Conservation (phyloP, 1,284 basidiomycete genomes). For the Rhodotorula glutinis region DNA sequence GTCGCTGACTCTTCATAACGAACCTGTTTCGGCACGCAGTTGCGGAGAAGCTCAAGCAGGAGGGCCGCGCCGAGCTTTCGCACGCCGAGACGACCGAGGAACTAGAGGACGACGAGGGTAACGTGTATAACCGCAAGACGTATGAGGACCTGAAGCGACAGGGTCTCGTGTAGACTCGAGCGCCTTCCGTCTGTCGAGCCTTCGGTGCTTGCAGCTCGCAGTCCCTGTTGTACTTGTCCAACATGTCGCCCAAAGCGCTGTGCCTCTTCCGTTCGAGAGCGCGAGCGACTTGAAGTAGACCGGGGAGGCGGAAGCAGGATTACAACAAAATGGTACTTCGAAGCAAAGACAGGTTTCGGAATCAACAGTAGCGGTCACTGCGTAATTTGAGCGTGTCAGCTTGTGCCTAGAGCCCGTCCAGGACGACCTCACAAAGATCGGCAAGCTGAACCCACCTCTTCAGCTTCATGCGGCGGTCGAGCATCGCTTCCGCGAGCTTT, state of each 20-base stretch:
- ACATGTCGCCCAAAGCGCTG: too few relatives aligned
- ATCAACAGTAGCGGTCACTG: conserved; percentile 41
- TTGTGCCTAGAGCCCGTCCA: too few relatives aligned
- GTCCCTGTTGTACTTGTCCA: too few relatives aligned
- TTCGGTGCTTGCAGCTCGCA: background rate
- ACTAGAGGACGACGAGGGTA: conserved; percentile 92
- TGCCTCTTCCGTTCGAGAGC: too few relatives aligned
- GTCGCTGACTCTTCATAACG: background rate
- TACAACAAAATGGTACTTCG: background rate
- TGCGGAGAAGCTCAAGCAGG: conserved; percentile 90
- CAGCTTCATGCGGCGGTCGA: conserved; percentile 82
- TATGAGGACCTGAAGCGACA: conserved; percentile 90
- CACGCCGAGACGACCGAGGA: conserved; percentile 93
- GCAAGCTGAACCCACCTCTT: conserved; percentile 65
- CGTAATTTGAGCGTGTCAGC: too few relatives aligned
- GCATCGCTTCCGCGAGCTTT: conserved; percentile 76
- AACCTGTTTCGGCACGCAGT: conserved; percentile 55
- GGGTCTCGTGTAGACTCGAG: conserved; percentile 60
- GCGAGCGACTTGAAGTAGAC: too few relatives aligned
- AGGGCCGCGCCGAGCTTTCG: conserved; percentile 84
- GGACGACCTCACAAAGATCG: too few relatives aligned
- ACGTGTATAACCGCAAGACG: conserved; percentile 71
- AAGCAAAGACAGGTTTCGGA: too few relatives aligned
- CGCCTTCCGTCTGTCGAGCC: background rate
- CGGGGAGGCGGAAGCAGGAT: too few relatives aligned